Evolutionary conservation across 257 asterid species (phyloP).

Genomic region (Cruciata laevipes): DNA sequence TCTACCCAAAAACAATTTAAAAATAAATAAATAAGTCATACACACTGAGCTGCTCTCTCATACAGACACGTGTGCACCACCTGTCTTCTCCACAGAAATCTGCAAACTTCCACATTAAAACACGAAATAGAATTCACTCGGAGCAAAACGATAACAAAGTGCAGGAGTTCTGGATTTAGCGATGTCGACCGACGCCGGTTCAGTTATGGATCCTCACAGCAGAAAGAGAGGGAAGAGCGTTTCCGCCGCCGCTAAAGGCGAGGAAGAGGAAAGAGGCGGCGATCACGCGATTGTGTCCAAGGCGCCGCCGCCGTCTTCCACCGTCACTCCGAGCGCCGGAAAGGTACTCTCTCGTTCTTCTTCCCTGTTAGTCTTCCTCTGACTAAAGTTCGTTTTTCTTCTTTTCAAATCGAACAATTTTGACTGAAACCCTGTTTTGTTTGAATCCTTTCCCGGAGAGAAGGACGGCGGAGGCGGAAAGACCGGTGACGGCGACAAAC

Average conservation of each 20-base stretch:
- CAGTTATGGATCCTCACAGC: constrained; percentile 34
- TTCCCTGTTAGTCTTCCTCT: too few species aligned
- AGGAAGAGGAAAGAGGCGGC: constrained; percentile 42
- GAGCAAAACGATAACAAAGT: neutral
- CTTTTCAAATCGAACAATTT: too few species aligned
- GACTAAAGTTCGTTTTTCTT: too few species aligned
- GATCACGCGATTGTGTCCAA: constrained; percentile 33
- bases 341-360: too few species aligned
- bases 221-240: constrained; percentile 41
- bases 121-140: neutral
- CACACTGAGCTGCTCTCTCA: neutral
- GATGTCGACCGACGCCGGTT: constrained; percentile 19
- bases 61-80: neutral
- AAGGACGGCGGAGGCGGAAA: constrained; percentile 8
- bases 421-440: neutral
- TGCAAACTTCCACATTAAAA: neutral
- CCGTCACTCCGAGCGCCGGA: constrained; percentile 13
- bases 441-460: neutral
- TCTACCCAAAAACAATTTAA: too few species aligned
- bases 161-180: neutral
- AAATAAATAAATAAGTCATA: too few species aligned
- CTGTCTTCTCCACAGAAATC: neutral
- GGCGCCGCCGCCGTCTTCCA: constrained; percentile 44
- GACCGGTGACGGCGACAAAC: neutral
- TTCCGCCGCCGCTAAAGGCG: constrained; percentile 35